Evolutionary conservation across 2,329 filamentous ascomycete genomes (phyloP).

Genomic region (Colletotrichum tabaci): DNA sequence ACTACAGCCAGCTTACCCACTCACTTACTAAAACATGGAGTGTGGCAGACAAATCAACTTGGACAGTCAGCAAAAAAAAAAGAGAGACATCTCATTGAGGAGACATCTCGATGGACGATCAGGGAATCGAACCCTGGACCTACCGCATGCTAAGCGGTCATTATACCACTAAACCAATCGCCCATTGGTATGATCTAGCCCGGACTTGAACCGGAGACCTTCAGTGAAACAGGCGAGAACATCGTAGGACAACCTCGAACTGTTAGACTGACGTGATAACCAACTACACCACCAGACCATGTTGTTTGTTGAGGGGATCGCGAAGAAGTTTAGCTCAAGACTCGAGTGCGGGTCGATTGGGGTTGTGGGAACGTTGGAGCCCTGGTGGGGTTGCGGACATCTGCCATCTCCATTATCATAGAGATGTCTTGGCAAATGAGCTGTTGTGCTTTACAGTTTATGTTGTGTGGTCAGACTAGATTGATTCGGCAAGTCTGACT

Average conservation of each 20-base stretch:
- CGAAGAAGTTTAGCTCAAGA: background rate
- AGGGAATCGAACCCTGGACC: constrained; percentile 31
- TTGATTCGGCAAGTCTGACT: too few relatives aligned
- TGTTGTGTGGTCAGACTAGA: too few relatives aligned
- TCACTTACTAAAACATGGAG: too few relatives aligned
- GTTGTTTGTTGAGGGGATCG: background rate
- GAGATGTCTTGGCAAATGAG: too few relatives aligned
- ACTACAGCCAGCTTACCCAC: too few relatives aligned
- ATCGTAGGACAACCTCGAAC: background rate
- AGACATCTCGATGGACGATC: constrained; percentile 7
- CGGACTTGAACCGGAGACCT: constrained; percentile 23
- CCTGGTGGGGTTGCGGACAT: too few relatives aligned
- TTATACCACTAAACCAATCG: constrained; percentile 31
- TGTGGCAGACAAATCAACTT: too few relatives aligned
- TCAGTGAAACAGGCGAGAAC: constrained; percentile 2
- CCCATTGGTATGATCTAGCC: background rate
- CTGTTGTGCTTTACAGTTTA: too few relatives aligned
- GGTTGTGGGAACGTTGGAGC: constrained; percentile 2
- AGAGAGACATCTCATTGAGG: background rate
- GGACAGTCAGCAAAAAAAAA: background rate
- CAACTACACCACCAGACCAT: constrained; percentile 54
- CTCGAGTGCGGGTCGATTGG: constrained; percentile 3
- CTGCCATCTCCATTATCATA: too few relatives aligned
- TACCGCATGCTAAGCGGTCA: constrained; percentile 24
- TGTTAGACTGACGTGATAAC: constrained; percentile 66